Conservation (phyloP, 352 stramenopile species). For the Paralagenidium karlingii region DNA sequence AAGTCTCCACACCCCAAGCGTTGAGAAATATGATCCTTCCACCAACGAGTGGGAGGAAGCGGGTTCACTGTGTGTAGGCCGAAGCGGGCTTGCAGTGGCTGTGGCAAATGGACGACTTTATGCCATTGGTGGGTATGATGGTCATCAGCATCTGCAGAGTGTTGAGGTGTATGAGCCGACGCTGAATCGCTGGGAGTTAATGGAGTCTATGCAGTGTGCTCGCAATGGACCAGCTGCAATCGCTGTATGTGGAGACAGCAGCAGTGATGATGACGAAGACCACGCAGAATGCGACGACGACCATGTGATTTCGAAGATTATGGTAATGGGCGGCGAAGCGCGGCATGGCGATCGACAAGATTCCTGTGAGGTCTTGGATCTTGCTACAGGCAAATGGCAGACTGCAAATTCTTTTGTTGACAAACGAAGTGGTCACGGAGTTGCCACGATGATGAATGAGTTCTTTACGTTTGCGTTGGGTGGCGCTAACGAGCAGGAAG, state of each 20-base stretch:
- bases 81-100: conserved; percentile 43
- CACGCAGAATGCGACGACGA: no score
- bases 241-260: conserved; percentile 22
- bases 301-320: no score
- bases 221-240: conserved; percentile 52
- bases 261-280: no score
- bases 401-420: conserved; percentile 43
- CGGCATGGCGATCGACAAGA: conserved; percentile 49
- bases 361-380: conserved; percentile 36
- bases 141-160: conserved; percentile 42
- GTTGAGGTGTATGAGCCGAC: conserved; percentile 46
- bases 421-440: conserved; percentile 48
- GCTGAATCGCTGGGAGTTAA: conserved; percentile 25
- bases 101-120: conserved; percentile 31
- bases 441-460: conserved; percentile 37
- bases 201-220: conserved; percentile 35
- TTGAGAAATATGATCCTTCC: conserved; percentile 40
- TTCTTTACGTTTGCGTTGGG: conserved; percentile 60
- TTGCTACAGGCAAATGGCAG: conserved; percentile 24
- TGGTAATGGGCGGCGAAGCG: conserved; percentile 58
- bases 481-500: conserved; percentile 68
- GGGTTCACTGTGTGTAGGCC: conserved; percentile 26
- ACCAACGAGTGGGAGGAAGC: conserved; percentile 37
- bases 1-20: conserved; percentile 28
- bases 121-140: conserved; percentile 60